Base-by-base conservation (phyloP, 2,329 filamentous ascomycete species). In the Samsoniella hepiali region DNA sequence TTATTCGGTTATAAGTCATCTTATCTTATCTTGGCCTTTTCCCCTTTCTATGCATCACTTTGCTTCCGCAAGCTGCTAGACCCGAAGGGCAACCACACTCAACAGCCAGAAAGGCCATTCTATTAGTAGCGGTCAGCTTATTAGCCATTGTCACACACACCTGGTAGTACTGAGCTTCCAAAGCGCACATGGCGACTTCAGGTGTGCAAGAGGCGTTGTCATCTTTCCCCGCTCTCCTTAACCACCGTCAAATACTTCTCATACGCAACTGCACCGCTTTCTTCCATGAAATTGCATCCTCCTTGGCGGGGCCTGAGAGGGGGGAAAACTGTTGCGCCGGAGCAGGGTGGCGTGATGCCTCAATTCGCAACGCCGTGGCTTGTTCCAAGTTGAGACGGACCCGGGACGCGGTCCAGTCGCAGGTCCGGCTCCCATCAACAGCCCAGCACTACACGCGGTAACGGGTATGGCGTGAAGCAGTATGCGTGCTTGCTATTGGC, bases 321-420 rank as follows among this genome's bases (percentile, higher is more conserved):
- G 34, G 38, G 15, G 11, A 49, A 3, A 7, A 44, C 5, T 2
- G 45, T 17, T 8, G 40, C 54, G 22, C 22, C 17, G 22, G 57
- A 38, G 22, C 45, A 51, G 45, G 27, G 27, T 59, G 57, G 57
- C 47, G 49, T 59, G 45, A 59, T 51, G 45, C 15, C 57, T 42
- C 47, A 38, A 59, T 59, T 27, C 32, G 32, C 59, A 38, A 56
- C 51, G 51, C 51, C 51, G 59, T 62, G 59, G 59, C 59, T 53
- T 62, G 59, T 62, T 62, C 40, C 59, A 62, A 62, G 50, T 56
- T 62, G 59, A 62, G 59, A 62, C 59, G 59, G 59, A 62, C 59
- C 42, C 51, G 31, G 51, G 40, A 56, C 51, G 22, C 11, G 38
- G 40, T 31, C 59, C 51, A 56, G 59, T 62, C 50, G 50, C 59